Evolutionary conservation across 2,329 filamentous ascomycete genomes (phyloP).

Genomic region (Ceratocystis harringtonii): DNA sequence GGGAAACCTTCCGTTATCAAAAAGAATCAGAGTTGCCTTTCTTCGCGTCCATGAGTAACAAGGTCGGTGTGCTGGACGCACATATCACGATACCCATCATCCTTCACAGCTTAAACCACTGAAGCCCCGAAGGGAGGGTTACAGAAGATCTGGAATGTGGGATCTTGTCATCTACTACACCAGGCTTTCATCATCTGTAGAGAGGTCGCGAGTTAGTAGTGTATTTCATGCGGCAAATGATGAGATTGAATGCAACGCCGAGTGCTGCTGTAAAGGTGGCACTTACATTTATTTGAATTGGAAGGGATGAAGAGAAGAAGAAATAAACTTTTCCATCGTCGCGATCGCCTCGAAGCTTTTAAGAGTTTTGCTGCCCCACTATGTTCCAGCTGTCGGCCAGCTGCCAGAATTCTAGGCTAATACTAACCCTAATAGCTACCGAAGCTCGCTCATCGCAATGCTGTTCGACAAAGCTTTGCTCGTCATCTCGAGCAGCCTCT

Average conservation of each 20-base stretch:
- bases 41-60: slow-evolving; percentile 97
- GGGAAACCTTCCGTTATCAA: slow-evolving; percentile 22
- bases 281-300: slow-evolving; percentile 96
- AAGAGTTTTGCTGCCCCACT: slow-evolving; percentile 10
- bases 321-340: slow-evolving; percentile 26
- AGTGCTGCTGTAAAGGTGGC: slow-evolving; percentile 13
- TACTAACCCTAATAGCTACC: slow-evolving; percentile 8
- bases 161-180: slow-evolving; percentile 81
- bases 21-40: slow-evolving; percentile 83
- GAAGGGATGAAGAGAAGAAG: slow-evolving; percentile 68
- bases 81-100: slow-evolving; percentile 71
- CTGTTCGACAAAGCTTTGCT: not conserved
- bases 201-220: slow-evolving; percentile 23
- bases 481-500: not conserved
- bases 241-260: not conserved
- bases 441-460: not conserved
- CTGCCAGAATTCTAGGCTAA: not conserved
- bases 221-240: slow-evolving; percentile 4
- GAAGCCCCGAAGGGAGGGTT: slow-evolving; percentile 83
- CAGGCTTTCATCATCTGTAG: slow-evolving; percentile 97
- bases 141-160: slow-evolving; percentile 45
- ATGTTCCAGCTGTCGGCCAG: not conserved
- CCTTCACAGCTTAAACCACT: slow-evolving; percentile 61
- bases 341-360: slow-evolving; percentile 6
- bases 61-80: slow-evolving; percentile 99